Evolutionary conservation across 176 grass and related monocot genomes (phyloP).

Genomic region (Aegilops longissima): DNA sequence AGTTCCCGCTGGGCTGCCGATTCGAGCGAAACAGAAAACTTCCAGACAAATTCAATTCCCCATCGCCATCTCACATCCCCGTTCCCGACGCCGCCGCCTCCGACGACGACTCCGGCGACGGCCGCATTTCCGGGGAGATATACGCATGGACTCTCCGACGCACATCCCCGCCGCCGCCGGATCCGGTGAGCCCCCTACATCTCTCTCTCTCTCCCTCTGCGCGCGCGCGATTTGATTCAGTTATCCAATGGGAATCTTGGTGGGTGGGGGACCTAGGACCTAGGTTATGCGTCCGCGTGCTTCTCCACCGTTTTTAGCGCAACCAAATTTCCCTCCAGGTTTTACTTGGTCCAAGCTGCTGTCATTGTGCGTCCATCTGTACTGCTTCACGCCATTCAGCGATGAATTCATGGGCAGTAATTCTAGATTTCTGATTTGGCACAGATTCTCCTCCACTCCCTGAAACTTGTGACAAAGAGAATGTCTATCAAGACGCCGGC

Average conservation of each 20-base stretch:
- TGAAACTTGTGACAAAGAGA: constrained; percentile 45
- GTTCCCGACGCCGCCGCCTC: not conserved
- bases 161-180: constrained; percentile 4
- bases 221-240: not conserved
- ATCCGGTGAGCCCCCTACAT: constrained; percentile 8
- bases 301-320: not conserved
- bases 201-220: not conserved
- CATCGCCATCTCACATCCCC: not conserved
- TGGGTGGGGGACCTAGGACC: not conserved
- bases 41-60: not conserved
- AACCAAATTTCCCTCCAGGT: not conserved
- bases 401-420: not conserved
- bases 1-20: constrained; percentile 6
- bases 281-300: not conserved
- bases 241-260: not conserved
- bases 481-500: constrained; percentile 18
- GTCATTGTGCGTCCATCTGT: not conserved
- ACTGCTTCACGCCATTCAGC: not conserved
- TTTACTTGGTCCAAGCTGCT: not conserved
- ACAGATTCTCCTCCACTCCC: not conserved
- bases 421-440: not conserved
- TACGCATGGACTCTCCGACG: constrained; percentile 16
- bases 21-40: not conserved
- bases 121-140: not conserved
- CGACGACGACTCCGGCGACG: not conserved